Conservation (phyloP, 176 grass and related monocot species). For the Miscanthus lutarioriparius region DNA sequence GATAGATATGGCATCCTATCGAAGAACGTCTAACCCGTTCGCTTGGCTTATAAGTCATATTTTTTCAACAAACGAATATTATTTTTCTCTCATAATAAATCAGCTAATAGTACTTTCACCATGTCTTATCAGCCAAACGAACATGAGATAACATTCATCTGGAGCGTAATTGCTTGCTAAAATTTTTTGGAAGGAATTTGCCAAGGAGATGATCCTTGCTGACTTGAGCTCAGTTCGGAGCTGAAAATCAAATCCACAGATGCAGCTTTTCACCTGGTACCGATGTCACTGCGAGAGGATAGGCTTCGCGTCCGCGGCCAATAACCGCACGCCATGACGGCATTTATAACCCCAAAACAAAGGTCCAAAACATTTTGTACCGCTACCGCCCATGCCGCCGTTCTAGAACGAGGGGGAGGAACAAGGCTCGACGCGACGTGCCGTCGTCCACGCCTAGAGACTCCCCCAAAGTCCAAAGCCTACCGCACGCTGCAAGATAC, state of each 20-base stretch:
- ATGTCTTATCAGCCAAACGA: no score
- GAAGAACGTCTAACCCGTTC: no score
- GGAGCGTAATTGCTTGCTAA: not conserved
- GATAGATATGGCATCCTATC: no score
- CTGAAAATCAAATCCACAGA: not conserved
- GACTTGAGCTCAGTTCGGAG: not conserved
- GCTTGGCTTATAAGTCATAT: no score
- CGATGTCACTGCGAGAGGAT: not conserved
- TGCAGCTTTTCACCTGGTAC: not conserved
- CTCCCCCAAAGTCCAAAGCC: slow-evolving; percentile 5
- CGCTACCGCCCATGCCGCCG: slow-evolving; percentile 11
- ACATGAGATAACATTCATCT: no score
- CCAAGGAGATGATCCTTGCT: not conserved
- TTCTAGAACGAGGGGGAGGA: slow-evolving; percentile 16
- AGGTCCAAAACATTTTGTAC: not conserved
- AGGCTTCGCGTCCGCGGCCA: not conserved
- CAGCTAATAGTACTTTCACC: no score
- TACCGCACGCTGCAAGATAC: slow-evolving; percentile 12
- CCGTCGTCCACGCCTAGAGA: not conserved
- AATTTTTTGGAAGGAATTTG: not conserved
- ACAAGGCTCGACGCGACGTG: not conserved
- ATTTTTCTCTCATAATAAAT: no score
- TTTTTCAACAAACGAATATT: no score
- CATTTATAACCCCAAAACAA: not conserved
- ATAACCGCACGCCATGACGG: not conserved